These are phyloP conservation scores for Podospora sp. DNA, from an alignment of 495 filamentous ascomycete genomes.

Conservation along the genomic window DNA sequence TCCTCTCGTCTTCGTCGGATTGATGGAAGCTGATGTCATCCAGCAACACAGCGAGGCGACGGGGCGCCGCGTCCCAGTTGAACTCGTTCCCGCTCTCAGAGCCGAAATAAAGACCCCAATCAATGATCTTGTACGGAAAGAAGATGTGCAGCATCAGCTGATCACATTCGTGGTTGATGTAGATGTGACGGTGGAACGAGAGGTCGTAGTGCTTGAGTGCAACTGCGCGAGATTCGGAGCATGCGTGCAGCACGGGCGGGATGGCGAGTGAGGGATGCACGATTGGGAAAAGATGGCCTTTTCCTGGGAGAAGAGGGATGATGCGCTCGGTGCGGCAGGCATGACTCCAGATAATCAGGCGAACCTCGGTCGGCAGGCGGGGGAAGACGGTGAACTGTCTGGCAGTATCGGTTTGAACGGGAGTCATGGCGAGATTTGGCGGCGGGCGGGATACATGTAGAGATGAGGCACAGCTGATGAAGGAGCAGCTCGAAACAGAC, in stretches of 20 bases:
- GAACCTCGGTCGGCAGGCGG: background rate
- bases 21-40: conserved; percentile 10
- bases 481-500: no score
- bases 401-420: background rate
- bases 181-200: conserved; percentile 1
- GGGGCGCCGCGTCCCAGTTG: background rate
- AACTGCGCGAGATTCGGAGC: conserved; percentile 1
- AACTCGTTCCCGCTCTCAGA: background rate
- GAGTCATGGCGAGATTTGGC: background rate
- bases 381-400: background rate
- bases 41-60: background rate
- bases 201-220: conserved; percentile 3
- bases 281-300: background rate
- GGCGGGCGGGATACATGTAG: no score
- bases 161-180: conserved; percentile 7
- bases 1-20: background rate
- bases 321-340: conserved; percentile 1
- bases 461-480: no score
- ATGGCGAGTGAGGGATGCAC: background rate
- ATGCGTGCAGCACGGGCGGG: conserved; percentile 5
- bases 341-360: background rate
- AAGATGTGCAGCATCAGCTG: conserved; percentile 8
- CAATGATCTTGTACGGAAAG: background rate
- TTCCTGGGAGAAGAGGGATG: conserved; percentile 7
- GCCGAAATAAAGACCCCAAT: background rate